phyloP scores from a whole-genome alignment of 208 protist species.

The Balamuthia mandrillaris region DNA sequence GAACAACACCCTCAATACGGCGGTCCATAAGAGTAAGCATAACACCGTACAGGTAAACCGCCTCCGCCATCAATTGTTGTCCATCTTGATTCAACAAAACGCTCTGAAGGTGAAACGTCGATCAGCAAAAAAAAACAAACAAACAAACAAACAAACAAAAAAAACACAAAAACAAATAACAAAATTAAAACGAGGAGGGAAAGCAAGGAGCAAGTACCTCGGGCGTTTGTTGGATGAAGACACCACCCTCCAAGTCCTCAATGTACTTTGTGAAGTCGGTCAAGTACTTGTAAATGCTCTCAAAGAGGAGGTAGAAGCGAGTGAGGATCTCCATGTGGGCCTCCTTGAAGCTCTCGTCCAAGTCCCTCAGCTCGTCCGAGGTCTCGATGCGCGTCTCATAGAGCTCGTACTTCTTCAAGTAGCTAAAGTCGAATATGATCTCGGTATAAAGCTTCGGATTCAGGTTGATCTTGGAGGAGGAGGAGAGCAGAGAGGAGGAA shows the following conservation, averaged over 20 bases:
- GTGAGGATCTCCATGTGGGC: slow-evolving; percentile 90
- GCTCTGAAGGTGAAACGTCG: slow-evolving; percentile 48
- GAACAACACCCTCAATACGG: slow-evolving; percentile 84
- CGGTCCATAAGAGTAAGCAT: slow-evolving; percentile 92
- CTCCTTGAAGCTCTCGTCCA: slow-evolving; percentile 76
- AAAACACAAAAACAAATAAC: background rate
- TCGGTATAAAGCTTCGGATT: slow-evolving; percentile 61
- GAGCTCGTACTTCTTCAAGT: slow-evolving; percentile 78
- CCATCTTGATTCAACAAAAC: slow-evolving; percentile 89
- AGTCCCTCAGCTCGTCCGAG: slow-evolving; percentile 65
- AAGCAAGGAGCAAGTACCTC: slow-evolving; percentile 60
- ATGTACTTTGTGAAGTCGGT: slow-evolving; percentile 83
- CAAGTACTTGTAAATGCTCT: slow-evolving; percentile 91
- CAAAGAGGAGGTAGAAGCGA: slow-evolving; percentile 93
- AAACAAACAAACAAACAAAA: background rate
- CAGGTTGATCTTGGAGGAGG: background rate
- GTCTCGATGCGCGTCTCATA: slow-evolving; percentile 77
- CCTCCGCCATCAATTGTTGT: slow-evolving; percentile 90
- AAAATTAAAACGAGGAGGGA: background rate
- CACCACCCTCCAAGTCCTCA: slow-evolving; percentile 81
- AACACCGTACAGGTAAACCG: slow-evolving; percentile 88
- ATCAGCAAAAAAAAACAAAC: background rate
- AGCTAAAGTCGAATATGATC: slow-evolving; percentile 90
- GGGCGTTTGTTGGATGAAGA: slow-evolving; percentile 86
- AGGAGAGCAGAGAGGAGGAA: background rate